Base-by-base conservation (phyloP, 306 rosid genomes). In the Quercus alba region DNA sequence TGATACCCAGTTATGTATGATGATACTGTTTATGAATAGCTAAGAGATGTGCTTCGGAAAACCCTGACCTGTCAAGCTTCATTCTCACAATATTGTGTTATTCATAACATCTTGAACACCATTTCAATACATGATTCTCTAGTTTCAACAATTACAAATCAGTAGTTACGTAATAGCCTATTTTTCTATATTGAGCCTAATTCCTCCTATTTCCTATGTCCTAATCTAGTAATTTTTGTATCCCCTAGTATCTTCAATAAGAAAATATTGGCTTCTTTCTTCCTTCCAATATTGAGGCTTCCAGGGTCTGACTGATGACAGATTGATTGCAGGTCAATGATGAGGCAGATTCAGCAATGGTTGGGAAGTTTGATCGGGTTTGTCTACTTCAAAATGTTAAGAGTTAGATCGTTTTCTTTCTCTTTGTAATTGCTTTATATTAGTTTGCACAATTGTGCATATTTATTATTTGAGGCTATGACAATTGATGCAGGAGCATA, bases 331-430 rank as follows among this genome's bases (percentile, higher is more conserved):
- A 88, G 95, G 87, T 87, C 52, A 69, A 82, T 51, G 88, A 87
- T 72, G 93, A 80, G 74, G 92, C 90, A 76, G 88, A 88, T 82
- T 87, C 89, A 66, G 81, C 86, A 33, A 56, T 19, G 62, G 70
- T 11, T 72, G 80, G 70, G 75, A 80, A 73, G 73, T 56, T 38
- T 58, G 70, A 71, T 51, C 79, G 80, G 83, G 90, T 91, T 57
- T 75, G 84, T 18, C 44, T 57, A 20, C 76, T 64, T 88, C 23
- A 1, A 74, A 77, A 67, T 12, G 67, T 68, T 77, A 38, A 19
- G 26, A 66, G 23, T 28, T 20, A 3, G 57, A 5, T 55, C 11
- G 19, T 2, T 41, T 3, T 35, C 38, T 55, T n/a, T 66, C 23
- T 80, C 5, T 21, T 63, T 77, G 35, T 30, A n/a, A 15, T 70